These are phyloP conservation scores for Talaromyces wortmannii DNA, from an alignment of 495 filamentous ascomycete genomes.

Conservation along the genomic window DNA sequence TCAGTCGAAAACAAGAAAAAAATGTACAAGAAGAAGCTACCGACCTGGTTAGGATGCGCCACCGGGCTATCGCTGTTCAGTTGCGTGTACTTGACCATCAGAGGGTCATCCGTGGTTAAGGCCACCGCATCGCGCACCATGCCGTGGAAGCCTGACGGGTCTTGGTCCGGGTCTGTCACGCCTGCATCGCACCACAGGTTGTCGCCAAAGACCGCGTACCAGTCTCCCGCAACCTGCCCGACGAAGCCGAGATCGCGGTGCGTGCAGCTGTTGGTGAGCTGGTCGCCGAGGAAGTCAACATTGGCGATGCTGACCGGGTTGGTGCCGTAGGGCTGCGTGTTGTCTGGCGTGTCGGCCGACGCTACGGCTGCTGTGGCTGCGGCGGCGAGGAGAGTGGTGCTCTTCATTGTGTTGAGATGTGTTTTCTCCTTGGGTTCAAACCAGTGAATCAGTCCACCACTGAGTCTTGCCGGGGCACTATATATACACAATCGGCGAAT, in stretches of 20 bases:
- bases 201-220: conserved; percentile 30
- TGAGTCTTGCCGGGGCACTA: too few relatives aligned
- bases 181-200: conserved; percentile 24
- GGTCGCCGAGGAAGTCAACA: conserved; percentile 21
- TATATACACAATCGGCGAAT: too few relatives aligned
- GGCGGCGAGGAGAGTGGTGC: too few relatives aligned
- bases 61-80: conserved; percentile 16
- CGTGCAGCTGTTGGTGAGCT: conserved; percentile 27
- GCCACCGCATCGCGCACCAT: conserved; percentile 26
- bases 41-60: neutral
- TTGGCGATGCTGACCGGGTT: conserved; percentile 16
- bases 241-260: conserved; percentile 34
- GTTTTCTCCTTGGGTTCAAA: too few relatives aligned
- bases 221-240: conserved; percentile 21
- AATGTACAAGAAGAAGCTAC: neutral
- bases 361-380: too few relatives aligned
- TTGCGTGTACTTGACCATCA: conserved; percentile 18
- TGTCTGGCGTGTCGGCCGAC: conserved; percentile 10
- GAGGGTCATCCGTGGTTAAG: conserved; percentile 17
- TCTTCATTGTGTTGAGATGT: too few relatives aligned
- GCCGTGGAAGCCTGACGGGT: conserved; percentile 23
- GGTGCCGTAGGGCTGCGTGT: conserved; percentile 22
- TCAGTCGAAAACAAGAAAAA: neutral
- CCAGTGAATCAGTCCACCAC: too few relatives aligned
- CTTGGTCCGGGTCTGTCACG: conserved; percentile 14